Evolutionary conservation across 2,329 filamentous ascomycete genomes (phyloP).

Genomic region (Cladosporium sp.): DNA sequence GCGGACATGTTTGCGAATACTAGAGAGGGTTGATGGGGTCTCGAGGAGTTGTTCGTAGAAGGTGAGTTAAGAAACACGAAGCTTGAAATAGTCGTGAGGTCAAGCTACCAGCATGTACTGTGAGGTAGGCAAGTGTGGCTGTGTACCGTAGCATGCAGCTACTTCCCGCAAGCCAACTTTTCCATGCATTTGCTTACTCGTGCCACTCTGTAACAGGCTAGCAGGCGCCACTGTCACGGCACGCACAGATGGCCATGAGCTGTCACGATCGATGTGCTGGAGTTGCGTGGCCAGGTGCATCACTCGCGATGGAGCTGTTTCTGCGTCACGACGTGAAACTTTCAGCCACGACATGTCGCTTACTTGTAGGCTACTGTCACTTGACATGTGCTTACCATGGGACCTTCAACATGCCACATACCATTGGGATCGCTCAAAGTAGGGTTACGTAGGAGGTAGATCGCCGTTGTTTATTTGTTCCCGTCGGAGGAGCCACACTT

Average conservation of each 20-base stretch:
- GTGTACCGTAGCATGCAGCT: slow-evolving; percentile 4
- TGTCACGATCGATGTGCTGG: neutral
- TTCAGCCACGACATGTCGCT: neutral
- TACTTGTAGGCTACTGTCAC: neutral
- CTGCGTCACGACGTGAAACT: neutral
- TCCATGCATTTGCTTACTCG: slow-evolving; percentile 10
- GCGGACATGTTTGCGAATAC: slow-evolving; percentile 24
- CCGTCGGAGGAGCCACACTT: neutral
- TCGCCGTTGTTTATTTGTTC: neutral
- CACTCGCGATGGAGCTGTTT: neutral
- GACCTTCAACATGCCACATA: neutral
- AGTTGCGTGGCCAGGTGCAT: neutral
- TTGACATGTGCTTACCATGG: neutral
- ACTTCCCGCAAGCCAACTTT: slow-evolving; percentile 12
- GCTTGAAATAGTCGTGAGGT: slow-evolving; percentile 1
- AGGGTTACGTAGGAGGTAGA: neutral
- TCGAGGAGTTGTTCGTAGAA: neutral
- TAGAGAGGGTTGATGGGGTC: neutral
- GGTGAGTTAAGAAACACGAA: neutral
- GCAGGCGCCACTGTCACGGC: slow-evolving; percentile 5
- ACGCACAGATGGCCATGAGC: neutral
- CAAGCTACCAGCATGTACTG: slow-evolving; percentile 1
- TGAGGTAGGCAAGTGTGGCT: slow-evolving; percentile 11
- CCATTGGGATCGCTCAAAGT: neutral
- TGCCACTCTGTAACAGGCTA: slow-evolving; percentile 5